Evolutionary conservation across 2,329 filamentous ascomycete species (phyloP).

Genomic region (Colletotrichum gigasporum): DNA sequence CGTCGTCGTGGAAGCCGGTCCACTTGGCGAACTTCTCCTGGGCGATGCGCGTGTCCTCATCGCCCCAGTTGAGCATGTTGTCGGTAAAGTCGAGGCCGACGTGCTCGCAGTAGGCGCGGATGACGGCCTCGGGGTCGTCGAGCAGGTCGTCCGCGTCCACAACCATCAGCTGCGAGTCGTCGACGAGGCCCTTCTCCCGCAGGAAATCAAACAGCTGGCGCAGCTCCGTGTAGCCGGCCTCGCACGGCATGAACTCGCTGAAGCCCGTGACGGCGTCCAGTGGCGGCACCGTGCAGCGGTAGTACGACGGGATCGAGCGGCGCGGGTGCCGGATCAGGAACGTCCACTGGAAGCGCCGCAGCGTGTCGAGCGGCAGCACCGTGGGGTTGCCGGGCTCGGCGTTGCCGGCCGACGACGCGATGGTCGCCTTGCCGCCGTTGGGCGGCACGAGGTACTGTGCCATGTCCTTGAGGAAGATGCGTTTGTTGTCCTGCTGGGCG

Average conservation of each 20-base stretch:
- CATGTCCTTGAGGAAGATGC: slow-evolving; percentile 98
- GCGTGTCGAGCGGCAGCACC: slow-evolving; percentile 77
- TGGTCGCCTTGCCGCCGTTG: slow-evolving; percentile 69
- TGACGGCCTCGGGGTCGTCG: slow-evolving; percentile 79
- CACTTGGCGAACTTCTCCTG: slow-evolving; percentile 90
- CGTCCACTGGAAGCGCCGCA: slow-evolving; percentile 89
- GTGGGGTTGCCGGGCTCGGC: slow-evolving; percentile 83
- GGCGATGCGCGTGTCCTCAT: slow-evolving; percentile 78
- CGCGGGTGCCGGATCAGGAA: slow-evolving; percentile 98
- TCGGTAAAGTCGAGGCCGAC: slow-evolving; percentile 80
- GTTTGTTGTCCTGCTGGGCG: slow-evolving; percentile 72
- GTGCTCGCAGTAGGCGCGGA: slow-evolving; percentile 82
- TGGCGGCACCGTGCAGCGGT: slow-evolving; percentile 91
- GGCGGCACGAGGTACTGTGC: slow-evolving; percentile 90
- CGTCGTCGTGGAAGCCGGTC: slow-evolving; percentile 97
- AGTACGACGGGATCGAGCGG: slow-evolving; percentile 91
- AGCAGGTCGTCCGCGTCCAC: slow-evolving; percentile 95
- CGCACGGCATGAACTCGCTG: slow-evolving; percentile 83
- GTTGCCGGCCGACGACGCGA: slow-evolving; percentile 83
- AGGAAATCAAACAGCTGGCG: slow-evolving; percentile 89
- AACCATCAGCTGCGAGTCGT: slow-evolving; percentile 80
- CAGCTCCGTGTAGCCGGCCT: slow-evolving; percentile 92
- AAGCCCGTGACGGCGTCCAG: slow-evolving; percentile 85
- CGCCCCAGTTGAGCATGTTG: slow-evolving; percentile 86
- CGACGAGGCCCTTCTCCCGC: slow-evolving; percentile 73